Conservation (phyloP, 352 stramenopile genomes). For the Thalassiosira livingstoniorum region DNA sequence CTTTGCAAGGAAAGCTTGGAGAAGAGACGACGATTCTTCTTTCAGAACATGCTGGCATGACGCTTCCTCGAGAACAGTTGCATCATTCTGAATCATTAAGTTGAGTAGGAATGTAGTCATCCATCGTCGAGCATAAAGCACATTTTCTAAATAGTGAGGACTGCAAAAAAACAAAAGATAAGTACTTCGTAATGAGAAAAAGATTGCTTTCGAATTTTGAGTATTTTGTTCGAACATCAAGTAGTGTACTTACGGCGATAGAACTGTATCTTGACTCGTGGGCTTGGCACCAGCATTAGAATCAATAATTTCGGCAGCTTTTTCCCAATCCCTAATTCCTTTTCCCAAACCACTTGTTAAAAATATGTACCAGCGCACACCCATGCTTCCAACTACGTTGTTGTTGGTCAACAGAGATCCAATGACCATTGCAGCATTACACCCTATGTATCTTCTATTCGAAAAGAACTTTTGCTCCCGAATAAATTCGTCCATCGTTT, state of each 20-base stretch:
- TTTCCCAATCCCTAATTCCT: slow-evolving; percentile 81
- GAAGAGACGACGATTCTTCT: slow-evolving; percentile 74
- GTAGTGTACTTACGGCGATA: slow-evolving; percentile 45
- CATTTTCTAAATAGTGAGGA: slow-evolving; percentile 82
- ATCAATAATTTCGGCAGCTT: slow-evolving; percentile 68
- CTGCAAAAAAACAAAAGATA: slow-evolving; percentile 39
- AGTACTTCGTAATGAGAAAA: no score
- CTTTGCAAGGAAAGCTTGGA: slow-evolving; percentile 73
- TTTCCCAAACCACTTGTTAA: slow-evolving; percentile 76
- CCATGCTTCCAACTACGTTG: slow-evolving; percentile 68
- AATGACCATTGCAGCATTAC: slow-evolving; percentile 80
- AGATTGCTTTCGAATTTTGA: no score
- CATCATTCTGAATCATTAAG: slow-evolving; percentile 68
- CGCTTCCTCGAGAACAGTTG: slow-evolving; percentile 39
- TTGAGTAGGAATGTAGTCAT: slow-evolving; percentile 79
- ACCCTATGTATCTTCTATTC: slow-evolving; percentile 79
- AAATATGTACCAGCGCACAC: slow-evolving; percentile 76
- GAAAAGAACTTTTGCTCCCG: slow-evolving; percentile 79
- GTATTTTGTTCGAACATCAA: slow-evolving; percentile 2
- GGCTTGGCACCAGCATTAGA: slow-evolving; percentile 31
- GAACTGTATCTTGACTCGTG: slow-evolving; percentile 18
- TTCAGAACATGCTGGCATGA: slow-evolving; percentile 68
- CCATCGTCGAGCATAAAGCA: slow-evolving; percentile 76
- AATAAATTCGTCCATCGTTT: slow-evolving; percentile 79
- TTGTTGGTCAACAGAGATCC: slow-evolving; percentile 72